Evolutionary conservation across 176 grass and related monocot genomes (phyloP).

Genomic region (sorghum (Sorghum bicolor)): Sorghum_bicolor_NCBIv3 NC_012870.2:72868001-72868500

Average conservation of each 20-base stretch:
- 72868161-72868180: conserved; percentile 85
- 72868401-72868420: conserved; percentile 76
- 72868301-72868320: conserved; percentile 67
- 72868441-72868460: conserved; percentile 69
- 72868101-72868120: conserved; percentile 63
- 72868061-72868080: conserved; percentile 53
- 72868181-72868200: conserved; percentile 95
- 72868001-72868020: conserved; percentile 1
- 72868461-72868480: conserved; percentile 85
- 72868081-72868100: conserved; percentile 75
- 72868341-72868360: conserved; percentile 61
- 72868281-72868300: conserved; percentile 68
- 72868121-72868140: conserved; percentile 68
- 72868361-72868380: conserved; percentile 65
- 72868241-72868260: conserved; percentile 68
- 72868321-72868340: conserved; percentile 83
- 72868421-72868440: conserved; percentile 58
- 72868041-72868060: conserved; percentile 42
- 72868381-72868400: conserved; percentile 84
- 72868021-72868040: conserved; percentile 6
- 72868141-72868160: conserved; percentile 75
- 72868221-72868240: conserved; percentile 77
- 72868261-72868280: conserved; percentile 73
- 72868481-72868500: conserved; percentile 80
- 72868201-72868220: conserved; percentile 63